These are phyloP conservation scores for Umbelopsis vinacea DNA, from an alignment of 192 early-diverging fungal species.

Conservation along the genomic window DNA sequence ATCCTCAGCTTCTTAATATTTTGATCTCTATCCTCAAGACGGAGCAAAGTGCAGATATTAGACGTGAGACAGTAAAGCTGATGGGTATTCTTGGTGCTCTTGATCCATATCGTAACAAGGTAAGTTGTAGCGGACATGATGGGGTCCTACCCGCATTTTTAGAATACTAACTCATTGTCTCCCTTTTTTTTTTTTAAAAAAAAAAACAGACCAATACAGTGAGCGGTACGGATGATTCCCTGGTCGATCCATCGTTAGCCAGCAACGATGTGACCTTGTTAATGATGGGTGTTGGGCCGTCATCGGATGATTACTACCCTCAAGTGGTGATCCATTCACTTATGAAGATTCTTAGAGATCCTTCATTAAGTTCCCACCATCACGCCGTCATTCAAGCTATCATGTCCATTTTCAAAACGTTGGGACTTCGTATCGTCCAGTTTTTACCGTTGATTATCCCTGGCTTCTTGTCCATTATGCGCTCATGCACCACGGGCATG, in stretches of 20 bases:
- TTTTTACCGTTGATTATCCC: slow-evolving; percentile 92
- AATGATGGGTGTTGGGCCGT: slow-evolving; percentile 74
- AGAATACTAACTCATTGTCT: background rate
- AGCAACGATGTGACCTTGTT: slow-evolving; percentile 59
- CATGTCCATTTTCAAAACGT: slow-evolving; percentile 91
- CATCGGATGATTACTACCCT: slow-evolving; percentile 89
- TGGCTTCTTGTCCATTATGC: slow-evolving; percentile 87
- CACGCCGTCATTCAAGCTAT: slow-evolving; percentile 87
- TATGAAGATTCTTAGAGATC: slow-evolving; percentile 87
- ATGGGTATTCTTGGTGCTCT: slow-evolving; percentile 95
- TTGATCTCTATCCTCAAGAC: slow-evolving; percentile 83
- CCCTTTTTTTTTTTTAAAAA: background rate
- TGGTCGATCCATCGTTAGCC: slow-evolving; percentile 52
- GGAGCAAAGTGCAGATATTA: slow-evolving; percentile 73
- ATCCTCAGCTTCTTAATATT: slow-evolving; percentile 81
- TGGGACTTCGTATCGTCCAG: slow-evolving; percentile 87
- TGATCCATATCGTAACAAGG: slow-evolving; percentile 84
- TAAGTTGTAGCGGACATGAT: slow-evolving; percentile 20
- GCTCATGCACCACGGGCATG: slow-evolving; percentile 73
- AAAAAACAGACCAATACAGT: slow-evolving; percentile 55
- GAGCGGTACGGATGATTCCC: slow-evolving; percentile 51
- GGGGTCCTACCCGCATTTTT: background rate
- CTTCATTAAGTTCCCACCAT: slow-evolving; percentile 81
- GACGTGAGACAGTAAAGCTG: slow-evolving; percentile 84
- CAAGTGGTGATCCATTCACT: slow-evolving; percentile 87